Evolutionary conservation across 139 green algal genomes (phyloP).

Genomic region (Diplosphaera chodatii): DNA sequence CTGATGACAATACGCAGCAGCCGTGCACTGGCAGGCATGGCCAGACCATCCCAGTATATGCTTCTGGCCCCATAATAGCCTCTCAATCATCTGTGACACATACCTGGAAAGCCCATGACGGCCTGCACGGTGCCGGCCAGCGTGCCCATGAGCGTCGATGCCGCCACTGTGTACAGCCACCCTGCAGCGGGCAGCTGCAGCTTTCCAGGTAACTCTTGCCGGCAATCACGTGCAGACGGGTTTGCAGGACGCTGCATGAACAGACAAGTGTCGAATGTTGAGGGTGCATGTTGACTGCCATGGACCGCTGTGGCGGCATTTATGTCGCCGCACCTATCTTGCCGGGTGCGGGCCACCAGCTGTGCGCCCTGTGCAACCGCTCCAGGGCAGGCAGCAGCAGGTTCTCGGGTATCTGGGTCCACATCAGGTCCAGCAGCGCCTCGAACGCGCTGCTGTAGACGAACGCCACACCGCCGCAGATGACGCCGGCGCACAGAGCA

Average conservation of each 20-base stretch:
- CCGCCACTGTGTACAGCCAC: slow-evolving; percentile 24
- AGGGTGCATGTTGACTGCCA: too few species aligned
- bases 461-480: slow-evolving; percentile 21
- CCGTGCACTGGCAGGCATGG: too few species aligned
- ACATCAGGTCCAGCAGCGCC: slow-evolving; percentile 15
- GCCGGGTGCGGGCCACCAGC: slow-evolving; percentile 1
- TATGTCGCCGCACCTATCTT: background rate
- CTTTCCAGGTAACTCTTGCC: too few species aligned
- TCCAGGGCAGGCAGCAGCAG: background rate
- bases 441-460: slow-evolving; percentile 31
- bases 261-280: too few species aligned
- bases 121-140: slow-evolving; percentile 28
- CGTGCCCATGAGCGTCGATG: slow-evolving; percentile 21
- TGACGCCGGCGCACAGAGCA: slow-evolving; percentile 17
- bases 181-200: too few species aligned
- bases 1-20: too few species aligned
- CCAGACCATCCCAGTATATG: too few species aligned
- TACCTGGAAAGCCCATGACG: slow-evolving; percentile 22
- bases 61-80: too few species aligned
- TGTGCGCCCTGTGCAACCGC: background rate
- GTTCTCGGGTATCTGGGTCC: slow-evolving; percentile 5
- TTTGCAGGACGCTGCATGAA: too few species aligned
- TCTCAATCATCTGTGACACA: too few species aligned
- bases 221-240: too few species aligned
- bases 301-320: too few species aligned